Percentiles rank a stretch among this genome's conserved stretches.
phyloP scores from a whole-genome alignment of 164 flowering plant species.

The Buxus sempervirens region DNA sequence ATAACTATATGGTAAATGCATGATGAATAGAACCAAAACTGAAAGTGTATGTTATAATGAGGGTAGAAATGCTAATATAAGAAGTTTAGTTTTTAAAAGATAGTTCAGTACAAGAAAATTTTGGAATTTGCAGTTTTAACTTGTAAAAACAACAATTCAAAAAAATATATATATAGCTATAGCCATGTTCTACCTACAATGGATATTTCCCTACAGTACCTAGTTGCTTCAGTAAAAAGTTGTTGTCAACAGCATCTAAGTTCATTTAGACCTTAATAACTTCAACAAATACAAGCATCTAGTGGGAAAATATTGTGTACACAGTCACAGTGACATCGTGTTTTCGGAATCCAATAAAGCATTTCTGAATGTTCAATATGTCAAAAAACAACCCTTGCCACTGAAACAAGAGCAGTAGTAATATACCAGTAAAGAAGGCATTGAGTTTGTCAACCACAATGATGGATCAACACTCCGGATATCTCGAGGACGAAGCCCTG shows the following conservation, averaged over 20 bases:
- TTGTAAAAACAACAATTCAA: too few relatives aligned
- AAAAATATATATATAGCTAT: too few relatives aligned
- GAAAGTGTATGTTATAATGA: too few relatives aligned
- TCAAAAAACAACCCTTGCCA: neutral
- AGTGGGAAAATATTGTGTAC: neutral
- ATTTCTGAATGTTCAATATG: neutral
- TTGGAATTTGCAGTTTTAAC: neutral
- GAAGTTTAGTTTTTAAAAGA: neutral
- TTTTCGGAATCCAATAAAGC: too few relatives aligned
- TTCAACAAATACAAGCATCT: neutral
- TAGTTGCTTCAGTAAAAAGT: neutral
- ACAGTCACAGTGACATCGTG: neutral
- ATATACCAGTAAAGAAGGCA: constrained; percentile 90
- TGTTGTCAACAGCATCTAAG: neutral
- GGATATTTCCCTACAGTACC: too few relatives aligned
- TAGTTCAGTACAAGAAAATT: neutral
- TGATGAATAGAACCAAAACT: too few relatives aligned
- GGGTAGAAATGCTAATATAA: neutral
- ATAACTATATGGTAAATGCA: too few relatives aligned
- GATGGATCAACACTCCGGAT: constrained; percentile 95
- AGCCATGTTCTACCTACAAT: too few relatives aligned
- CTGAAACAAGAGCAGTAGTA: neutral
- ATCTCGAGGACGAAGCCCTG: constrained; percentile 97
- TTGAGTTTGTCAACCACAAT: constrained; percentile 84
- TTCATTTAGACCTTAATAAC: neutral